phyloP scores from a whole-genome alignment of 2,329 filamentous ascomycete species.

The Epicoccum sorghinum region DNA sequence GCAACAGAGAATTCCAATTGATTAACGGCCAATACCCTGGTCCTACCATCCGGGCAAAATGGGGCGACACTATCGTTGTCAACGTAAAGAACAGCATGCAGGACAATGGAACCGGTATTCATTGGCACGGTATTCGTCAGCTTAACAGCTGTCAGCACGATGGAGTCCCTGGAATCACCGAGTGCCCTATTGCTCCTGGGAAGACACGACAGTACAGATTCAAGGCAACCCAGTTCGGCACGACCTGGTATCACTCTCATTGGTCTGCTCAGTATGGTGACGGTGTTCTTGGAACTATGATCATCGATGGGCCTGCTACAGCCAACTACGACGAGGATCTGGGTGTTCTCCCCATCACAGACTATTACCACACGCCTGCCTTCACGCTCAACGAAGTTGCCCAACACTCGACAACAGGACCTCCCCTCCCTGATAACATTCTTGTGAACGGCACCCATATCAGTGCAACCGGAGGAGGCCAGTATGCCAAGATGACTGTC shows the following conservation, averaged over 20 bases:
- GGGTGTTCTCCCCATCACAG: conserved; percentile 63
- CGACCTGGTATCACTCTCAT: conserved; percentile 54
- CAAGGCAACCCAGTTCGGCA: conserved; percentile 58
- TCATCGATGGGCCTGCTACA: conserved; percentile 51
- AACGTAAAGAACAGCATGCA: conserved; percentile 47
- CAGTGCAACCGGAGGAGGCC: conserved; percentile 49
- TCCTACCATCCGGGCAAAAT: conserved; percentile 52
- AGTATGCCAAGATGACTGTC: conserved; percentile 44
- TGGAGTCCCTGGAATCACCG: conserved; percentile 59
- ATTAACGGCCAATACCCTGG: conserved; percentile 66
- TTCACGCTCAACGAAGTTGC: conserved; percentile 40
- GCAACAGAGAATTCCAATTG: conserved; percentile 50
- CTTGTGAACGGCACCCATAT: conserved; percentile 63
- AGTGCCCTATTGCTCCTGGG: conserved; percentile 71
- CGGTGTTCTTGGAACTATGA: conserved; percentile 50
- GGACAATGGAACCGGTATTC: conserved; percentile 58
- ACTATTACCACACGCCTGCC: conserved; percentile 63
- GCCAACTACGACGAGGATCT: conserved; percentile 64
- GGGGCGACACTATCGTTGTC: conserved; percentile 50
- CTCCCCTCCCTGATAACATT: conserved; percentile 53
- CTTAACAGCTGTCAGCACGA: conserved; percentile 55
- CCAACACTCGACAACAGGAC: conserved; percentile 40
- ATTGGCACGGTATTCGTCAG: conserved; percentile 58
- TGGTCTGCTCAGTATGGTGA: conserved; percentile 52
- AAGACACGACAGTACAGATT: conserved; percentile 63